Conservation (phyloP, 441 rosid species). For the Raphanus hybrid region DNA sequence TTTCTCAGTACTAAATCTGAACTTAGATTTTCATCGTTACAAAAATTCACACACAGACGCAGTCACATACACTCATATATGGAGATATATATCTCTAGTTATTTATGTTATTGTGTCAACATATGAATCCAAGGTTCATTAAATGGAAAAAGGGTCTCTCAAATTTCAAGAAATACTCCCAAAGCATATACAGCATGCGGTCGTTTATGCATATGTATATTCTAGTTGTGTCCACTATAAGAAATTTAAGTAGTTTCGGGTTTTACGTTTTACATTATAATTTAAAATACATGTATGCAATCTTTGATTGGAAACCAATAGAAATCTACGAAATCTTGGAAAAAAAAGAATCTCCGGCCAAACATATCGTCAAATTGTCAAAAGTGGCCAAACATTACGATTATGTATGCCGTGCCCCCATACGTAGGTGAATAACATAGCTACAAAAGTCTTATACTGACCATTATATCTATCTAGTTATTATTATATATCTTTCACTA, state of each 20-base stretch:
- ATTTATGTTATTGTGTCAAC: slow-evolving; percentile 12
- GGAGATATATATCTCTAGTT: not conserved
- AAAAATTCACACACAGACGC: not conserved
- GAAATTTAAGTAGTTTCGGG: not conserved
- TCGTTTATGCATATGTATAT: slow-evolving; percentile 6
- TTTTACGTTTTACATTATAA: not conserved
- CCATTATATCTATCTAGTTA: not conserved
- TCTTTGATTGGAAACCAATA: not conserved
- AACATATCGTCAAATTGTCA: slow-evolving; percentile 16
- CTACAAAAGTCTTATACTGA: not conserved
- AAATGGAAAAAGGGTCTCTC: not conserved
- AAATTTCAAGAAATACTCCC: slow-evolving; percentile 28
- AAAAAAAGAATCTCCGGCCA: not conserved
- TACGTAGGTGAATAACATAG: not conserved
- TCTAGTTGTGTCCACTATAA: not conserved
- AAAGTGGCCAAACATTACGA: slow-evolving; percentile 6
- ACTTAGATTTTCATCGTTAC: not conserved
- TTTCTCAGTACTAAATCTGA: slow-evolving; percentile 4
- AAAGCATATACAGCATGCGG: slow-evolving; percentile 2
- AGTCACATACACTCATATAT: not conserved
- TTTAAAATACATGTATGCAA: not conserved
- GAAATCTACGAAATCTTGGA: not conserved
- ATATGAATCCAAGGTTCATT: slow-evolving; percentile 21
- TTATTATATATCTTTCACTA: slow-evolving; percentile 1
- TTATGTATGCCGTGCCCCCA: not conserved